Evolutionary conservation across 2,329 filamentous ascomycete genomes (phyloP).

Genomic region (Hypoxylon sp.): DNA sequence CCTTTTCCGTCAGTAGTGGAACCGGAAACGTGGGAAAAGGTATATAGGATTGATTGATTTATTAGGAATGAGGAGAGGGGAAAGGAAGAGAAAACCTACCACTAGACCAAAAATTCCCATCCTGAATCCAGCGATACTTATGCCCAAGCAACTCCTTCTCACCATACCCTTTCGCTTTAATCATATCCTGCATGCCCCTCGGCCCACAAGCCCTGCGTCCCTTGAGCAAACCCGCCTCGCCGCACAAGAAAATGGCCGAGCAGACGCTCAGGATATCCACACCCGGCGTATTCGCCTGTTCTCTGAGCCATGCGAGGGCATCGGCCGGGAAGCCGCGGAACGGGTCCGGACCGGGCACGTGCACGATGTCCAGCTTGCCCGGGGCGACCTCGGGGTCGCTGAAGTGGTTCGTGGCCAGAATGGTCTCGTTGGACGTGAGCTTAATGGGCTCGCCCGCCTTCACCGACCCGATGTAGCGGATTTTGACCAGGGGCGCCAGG

Average conservation of each 20-base stretch:
- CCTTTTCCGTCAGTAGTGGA: conserved; percentile 52
- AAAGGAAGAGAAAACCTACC: conserved; percentile 58
- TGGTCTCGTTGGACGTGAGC: conserved; percentile 59
- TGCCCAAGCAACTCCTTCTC: conserved; percentile 61
- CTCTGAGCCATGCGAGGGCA: conserved; percentile 60
- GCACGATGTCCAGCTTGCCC: conserved; percentile 65
- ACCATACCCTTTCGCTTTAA: conserved; percentile 58
- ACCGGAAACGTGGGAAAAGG: neutral
- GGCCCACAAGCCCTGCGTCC: conserved; percentile 65
- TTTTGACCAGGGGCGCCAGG: conserved; percentile 61
- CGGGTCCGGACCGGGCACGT: conserved; percentile 67
- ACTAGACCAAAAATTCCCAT: conserved; percentile 70
- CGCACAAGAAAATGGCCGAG: conserved; percentile 66
- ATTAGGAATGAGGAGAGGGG: neutral
- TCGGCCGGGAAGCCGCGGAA: conserved; percentile 51
- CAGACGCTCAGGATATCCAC: conserved; percentile 68
- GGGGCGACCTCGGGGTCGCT: conserved; percentile 64
- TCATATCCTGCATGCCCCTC: conserved; percentile 59
- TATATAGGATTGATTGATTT: neutral
- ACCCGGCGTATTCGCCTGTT: conserved; percentile 57
- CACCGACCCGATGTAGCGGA: conserved; percentile 64
- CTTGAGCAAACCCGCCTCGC: conserved; percentile 63
- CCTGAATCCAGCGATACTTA: conserved; percentile 65
- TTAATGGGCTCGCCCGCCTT: conserved; percentile 56
- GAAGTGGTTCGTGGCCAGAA: conserved; percentile 62